Base-by-base conservation (phyloP, 176 grass and related monocot species). In the Alopecurus myosuroides region DNA sequence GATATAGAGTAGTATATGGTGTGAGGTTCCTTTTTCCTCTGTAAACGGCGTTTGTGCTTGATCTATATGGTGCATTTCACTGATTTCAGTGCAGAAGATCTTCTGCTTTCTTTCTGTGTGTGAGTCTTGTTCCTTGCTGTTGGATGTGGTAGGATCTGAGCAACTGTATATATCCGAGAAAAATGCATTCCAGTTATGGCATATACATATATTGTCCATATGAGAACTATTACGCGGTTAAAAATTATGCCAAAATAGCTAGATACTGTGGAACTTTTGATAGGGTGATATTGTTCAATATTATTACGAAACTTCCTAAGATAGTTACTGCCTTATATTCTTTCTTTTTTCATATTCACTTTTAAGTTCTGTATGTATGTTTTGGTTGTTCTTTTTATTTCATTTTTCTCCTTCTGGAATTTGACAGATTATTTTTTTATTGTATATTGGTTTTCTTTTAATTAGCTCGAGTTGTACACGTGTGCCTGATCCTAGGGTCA, bases 181-280 rank as follows among this genome's bases (percentile, higher is more conserved):
- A 58, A 61, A 25, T 1, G 22, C 9, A 18, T 72, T 65, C 22
- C 11, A 82, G 22, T 74, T 12, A 42, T 20, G 26, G 1, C 44
- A 26, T 73, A 26, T 44, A 53, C 41, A 55, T 3, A 75, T 39
- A 15, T 31, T 5, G 3, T 79, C 26, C 41, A 63, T 33, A 25
- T 84, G 14, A 76, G 74, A 8, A 22, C 72, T 34, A 80, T 26
- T 39, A 36, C 53, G n/a, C 37, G 34, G 11, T 57, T 42, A 25
- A 29, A 70, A 63, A 49, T 17, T 78, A 19, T 11, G 45, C 5
- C 69, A 29, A 81, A 85, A 22, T 76, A 33, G 33, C 20, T 58
- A 29, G 18, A n/a, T 65, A 71, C 30, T 58, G 69, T 83, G 65
- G 15, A 74, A 61, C 51, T 86, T 26, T 52, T 86, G 33, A 49